These are phyloP conservation scores for Pichia sp. DNA, from an alignment of 1,139 yeast genomes.

Conservation along the genomic window DNA sequence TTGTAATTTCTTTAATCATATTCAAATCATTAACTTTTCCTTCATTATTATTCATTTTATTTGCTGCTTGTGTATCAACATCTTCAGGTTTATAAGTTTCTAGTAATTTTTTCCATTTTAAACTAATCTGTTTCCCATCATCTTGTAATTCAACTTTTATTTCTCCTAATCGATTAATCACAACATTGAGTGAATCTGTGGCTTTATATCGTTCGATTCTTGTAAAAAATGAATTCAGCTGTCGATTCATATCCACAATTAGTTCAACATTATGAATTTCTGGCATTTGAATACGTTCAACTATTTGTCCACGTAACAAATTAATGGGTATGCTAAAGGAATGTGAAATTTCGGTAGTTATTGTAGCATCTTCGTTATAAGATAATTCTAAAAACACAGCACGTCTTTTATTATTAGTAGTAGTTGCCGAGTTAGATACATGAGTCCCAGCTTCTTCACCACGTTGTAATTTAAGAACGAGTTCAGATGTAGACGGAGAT, in stretches of 20 bases:
- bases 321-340: constrained; percentile 56
- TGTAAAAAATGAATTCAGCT: constrained; percentile 42
- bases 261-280: constrained; percentile 5
- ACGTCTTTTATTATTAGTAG: constrained; percentile 1
- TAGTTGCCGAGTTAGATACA: constrained; percentile 37
- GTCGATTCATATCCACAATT: constrained; percentile 37
- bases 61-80: constrained; percentile 3
- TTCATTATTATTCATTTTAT: not conserved
- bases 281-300: constrained; percentile 7
- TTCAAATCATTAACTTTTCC: constrained; percentile 15
- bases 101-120: constrained; percentile 49
- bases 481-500: constrained; percentile 42
- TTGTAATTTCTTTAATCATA: constrained; percentile 31
- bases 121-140: constrained; percentile 47
- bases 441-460: constrained; percentile 32
- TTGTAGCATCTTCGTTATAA: constrained; percentile 35
- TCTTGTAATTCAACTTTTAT: constrained; percentile 49
- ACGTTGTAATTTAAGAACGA: constrained; percentile 49
- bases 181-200: constrained; percentile 30
- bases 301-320: constrained; percentile 24
- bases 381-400: constrained; percentile 39
- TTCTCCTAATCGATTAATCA: constrained; percentile 31
- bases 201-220: constrained; percentile 53
- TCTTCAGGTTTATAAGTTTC: constrained; percentile 18
- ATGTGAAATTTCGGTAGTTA: constrained; percentile 42